Base-by-base conservation (phyloP, 495 filamentous ascomycete genomes). In the Cercophora samala region DNA sequence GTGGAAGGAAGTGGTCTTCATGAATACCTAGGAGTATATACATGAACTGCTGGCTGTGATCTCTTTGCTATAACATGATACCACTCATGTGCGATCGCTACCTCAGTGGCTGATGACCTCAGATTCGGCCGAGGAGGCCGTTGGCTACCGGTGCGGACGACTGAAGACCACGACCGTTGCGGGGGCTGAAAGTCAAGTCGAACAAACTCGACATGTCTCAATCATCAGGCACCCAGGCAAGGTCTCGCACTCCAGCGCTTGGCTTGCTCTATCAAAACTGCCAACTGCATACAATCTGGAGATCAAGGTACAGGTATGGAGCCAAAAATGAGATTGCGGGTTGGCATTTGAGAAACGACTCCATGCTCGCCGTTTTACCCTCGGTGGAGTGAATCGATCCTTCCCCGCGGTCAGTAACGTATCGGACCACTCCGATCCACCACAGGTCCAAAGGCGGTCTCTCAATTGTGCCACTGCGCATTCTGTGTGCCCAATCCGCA, bases 341-440 rank as follows among this genome's bases (percentile, higher is more conserved):
- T 26, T 60, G 11, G 9, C 58, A 22, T 13, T 2, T 1, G 54
- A 21, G 1, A 8, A 19, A 4, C 26, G 13, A 15, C 52, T 8
- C 54, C n/a, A 21, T 56, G 13, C 22, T 24, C 15, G 5, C 54
- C 54, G 19, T 56, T 24, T 24, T 8, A 60, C 13, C 17, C 23
- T 60, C 17, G 19, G 22, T 60, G 58, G 37, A 46, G 37, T 46
- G 37, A 46, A 46, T 46, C 37, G 37, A 46, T 46, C 37, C 24
- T 60, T 60, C 19, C 54, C 54, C n/a, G 54, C 22, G 22, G 19
- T 24, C 13, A 56, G 54, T 5, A 25, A 25, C 24, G 58, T 29
- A 22, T 60, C 58, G 58, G 58, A n/a, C 19, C 58, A 29, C 58
- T 60, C 58, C 58, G 58, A 60, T 29, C 54, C 23, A 22, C 19